Evolutionary conservation across 108 stramenopile species (phyloP).

Genomic region (Skeletonema potamos): DNA sequence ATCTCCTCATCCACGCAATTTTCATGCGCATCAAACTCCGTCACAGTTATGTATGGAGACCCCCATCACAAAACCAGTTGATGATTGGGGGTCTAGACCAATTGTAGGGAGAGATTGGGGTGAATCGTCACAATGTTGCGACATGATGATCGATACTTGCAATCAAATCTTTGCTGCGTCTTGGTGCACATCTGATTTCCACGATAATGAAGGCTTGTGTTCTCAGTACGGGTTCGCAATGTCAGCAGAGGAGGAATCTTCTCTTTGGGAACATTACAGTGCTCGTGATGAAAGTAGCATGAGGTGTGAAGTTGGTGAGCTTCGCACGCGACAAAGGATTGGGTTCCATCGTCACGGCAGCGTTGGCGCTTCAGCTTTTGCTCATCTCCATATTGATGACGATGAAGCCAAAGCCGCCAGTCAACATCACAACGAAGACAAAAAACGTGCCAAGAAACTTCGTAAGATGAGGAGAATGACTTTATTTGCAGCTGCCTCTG

Average conservation of each 20-base stretch:
- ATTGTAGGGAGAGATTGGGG: slow-evolving; percentile 80
- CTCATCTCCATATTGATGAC: slow-evolving; percentile 42
- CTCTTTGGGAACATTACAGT: slow-evolving; percentile 13
- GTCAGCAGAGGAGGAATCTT: slow-evolving; percentile 17
- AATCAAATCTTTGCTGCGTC: slow-evolving; percentile 45
- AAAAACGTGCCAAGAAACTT: slow-evolving; percentile 27
- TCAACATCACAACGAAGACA: slow-evolving; percentile 3
- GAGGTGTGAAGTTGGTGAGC: slow-evolving; percentile 7
- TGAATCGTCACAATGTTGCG: slow-evolving; percentile 46
- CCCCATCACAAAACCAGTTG: slow-evolving; percentile 57
- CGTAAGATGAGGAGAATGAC: slow-evolving; percentile 42
- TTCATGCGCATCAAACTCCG: slow-evolving; percentile 23
- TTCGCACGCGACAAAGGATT: not conserved
- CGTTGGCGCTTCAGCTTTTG: slow-evolving; percentile 36
- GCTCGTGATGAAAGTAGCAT: not conserved
- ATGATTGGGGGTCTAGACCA: slow-evolving; percentile 77
- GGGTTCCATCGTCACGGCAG: slow-evolving; percentile 26
- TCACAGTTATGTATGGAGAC: slow-evolving; percentile 7
- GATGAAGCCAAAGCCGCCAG: not conserved
- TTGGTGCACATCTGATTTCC: slow-evolving; percentile 37
- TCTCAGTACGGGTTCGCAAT: slow-evolving; percentile 20
- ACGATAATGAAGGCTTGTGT: slow-evolving; percentile 20
- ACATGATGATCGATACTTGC: slow-evolving; percentile 39
- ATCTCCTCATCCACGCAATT: slow-evolving; percentile 44
- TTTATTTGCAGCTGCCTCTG: slow-evolving; percentile 33